Percentiles rank a stretch among this genome's conserved stretches.
Evolutionary conservation across 2,329 filamentous ascomycete genomes (phyloP).

Genomic region (Diaporthe ampelina): DNA sequence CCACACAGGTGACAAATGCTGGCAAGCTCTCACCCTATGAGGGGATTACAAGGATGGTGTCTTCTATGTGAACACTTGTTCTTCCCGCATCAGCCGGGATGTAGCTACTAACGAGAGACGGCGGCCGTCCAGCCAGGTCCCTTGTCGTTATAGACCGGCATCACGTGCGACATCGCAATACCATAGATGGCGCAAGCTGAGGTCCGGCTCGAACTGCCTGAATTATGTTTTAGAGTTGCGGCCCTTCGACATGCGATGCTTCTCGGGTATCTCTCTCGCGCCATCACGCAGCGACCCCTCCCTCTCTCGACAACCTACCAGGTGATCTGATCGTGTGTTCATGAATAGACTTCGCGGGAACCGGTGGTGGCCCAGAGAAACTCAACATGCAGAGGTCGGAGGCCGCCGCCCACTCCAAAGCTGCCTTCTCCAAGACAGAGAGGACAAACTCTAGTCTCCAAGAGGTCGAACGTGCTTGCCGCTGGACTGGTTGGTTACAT

Average conservation of each 20-base stretch:
- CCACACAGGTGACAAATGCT: neutral
- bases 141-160: neutral
- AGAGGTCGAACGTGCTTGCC: neutral
- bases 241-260: constrained; percentile 17
- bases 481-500: neutral
- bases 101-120: neutral
- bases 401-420: neutral
- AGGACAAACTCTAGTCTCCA: constrained; percentile 25
- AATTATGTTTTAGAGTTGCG: constrained; percentile 12
- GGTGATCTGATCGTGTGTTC: neutral
- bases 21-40: constrained; percentile 1
- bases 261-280: constrained; percentile 17
- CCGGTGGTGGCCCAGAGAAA: neutral
- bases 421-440: neutral
- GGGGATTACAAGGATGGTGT: constrained; percentile 14
- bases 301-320: neutral
- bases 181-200: neutral
- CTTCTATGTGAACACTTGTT: neutral
- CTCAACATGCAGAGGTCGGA: neutral
- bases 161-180: constrained; percentile 14
- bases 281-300: neutral
- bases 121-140: neutral
- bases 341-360: constrained; percentile 13
- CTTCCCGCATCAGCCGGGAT: neutral
- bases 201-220: constrained; percentile 14